Percentiles rank a stretch among this genome's conserved stretches.
phyloP scores from a whole-genome alignment of 805 yeast species.

The Starmerella apicola region DNA sequence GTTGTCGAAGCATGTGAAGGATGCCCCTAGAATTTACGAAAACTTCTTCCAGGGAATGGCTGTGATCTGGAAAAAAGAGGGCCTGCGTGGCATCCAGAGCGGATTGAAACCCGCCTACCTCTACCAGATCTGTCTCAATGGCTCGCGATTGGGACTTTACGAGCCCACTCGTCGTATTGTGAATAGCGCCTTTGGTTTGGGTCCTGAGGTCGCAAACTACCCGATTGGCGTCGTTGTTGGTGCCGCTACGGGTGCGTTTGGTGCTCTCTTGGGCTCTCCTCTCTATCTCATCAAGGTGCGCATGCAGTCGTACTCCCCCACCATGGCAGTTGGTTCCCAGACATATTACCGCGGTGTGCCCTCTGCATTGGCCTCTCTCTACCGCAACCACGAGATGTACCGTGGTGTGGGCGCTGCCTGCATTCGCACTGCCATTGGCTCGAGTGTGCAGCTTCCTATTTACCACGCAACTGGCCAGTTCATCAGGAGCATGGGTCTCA shows the following conservation, averaged over 20 bases:
- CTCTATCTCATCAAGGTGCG: conserved; percentile 85
- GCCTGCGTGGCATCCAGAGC: conserved; percentile 75
- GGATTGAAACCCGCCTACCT: conserved; percentile 82
- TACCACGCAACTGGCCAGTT: conserved; percentile 65
- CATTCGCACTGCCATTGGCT: conserved; percentile 88
- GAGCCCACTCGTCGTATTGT: conserved; percentile 65
- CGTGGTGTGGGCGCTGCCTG: conserved; percentile 93
- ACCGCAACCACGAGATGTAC: conserved; percentile 60
- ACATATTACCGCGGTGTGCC: conserved; percentile 64
- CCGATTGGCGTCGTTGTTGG: conserved; percentile 68
- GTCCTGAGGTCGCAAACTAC: conserved; percentile 38
- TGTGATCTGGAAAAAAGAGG: conserved; percentile 66
- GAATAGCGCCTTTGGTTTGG: conserved; percentile 45
- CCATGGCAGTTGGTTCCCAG: conserved; percentile 72
- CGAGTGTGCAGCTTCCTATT: conserved; percentile 87
- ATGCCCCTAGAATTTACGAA: conserved; percentile 47
- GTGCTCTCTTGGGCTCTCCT: conserved; percentile 85
- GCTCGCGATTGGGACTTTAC: conserved; percentile 87
- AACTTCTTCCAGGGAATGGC: conserved; percentile 78
- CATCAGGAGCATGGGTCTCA: conserved; percentile 39
- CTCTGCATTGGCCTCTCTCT: conserved; percentile 57
- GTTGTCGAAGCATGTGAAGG: conserved; percentile 35
- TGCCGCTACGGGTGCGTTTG: conserved; percentile 72
- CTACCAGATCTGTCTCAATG: conserved; percentile 84
- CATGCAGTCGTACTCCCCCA: conserved; percentile 81